Percentiles rank a stretch among this genome's conserved stretches.
Evolutionary conservation across 2,329 filamentous ascomycete species (phyloP).

Genomic region (Alternaria dauci): DNA sequence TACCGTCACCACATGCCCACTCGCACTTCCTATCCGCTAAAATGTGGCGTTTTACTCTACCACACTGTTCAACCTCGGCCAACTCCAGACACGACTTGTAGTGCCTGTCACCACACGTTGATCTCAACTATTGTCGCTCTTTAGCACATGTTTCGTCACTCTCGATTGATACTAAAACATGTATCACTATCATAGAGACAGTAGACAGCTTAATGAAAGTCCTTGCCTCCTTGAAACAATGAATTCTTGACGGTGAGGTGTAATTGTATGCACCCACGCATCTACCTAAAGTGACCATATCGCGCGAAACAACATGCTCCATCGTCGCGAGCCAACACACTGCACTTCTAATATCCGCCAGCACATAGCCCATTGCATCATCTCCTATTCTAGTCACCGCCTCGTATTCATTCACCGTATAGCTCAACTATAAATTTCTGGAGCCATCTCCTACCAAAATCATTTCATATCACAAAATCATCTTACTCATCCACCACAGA

Average conservation of each 20-base stretch:
- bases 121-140: conserved; percentile 3
- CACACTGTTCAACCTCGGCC: background rate
- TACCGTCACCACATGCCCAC: conserved; percentile 1
- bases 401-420: background rate
- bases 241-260: background rate
- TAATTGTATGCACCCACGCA: background rate
- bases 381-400: background rate
- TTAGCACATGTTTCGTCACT: conserved; percentile 3
- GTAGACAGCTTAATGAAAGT: conserved; percentile 5
- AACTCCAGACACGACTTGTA: background rate
- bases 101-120: background rate
- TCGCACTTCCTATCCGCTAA: background rate
- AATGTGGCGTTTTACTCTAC: background rate
- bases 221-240: background rate
- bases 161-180: background rate
- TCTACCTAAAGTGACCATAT: background rate
- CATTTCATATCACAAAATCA: background rate
- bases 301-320: background rate
- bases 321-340: background rate
- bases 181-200: background rate
- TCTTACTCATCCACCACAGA: background rate
- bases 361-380: background rate
- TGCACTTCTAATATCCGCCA: rapidly evolving
- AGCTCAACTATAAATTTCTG: background rate
- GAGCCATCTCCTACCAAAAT: background rate